These are phyloP conservation scores for Phytophthora pinifolia DNA, from an alignment of 352 stramenopile genomes.

Conservation along the genomic window DNA sequence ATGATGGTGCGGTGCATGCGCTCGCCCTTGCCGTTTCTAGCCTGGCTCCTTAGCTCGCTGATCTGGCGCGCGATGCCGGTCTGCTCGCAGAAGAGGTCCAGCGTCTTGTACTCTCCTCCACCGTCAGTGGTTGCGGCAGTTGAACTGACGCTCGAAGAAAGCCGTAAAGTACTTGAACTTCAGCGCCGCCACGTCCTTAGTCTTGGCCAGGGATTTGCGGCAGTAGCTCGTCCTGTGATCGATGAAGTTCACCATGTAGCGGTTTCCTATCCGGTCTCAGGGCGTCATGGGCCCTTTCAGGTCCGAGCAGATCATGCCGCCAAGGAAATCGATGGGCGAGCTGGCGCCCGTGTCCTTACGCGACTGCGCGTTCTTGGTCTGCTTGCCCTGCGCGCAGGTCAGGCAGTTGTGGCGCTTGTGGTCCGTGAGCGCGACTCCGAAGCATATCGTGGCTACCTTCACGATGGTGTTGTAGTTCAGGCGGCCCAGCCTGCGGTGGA, in stretches of 20 bases:
- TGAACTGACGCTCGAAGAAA: slow-evolving; percentile 3
- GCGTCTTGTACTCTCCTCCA: slow-evolving; percentile 18
- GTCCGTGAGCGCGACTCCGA: not conserved
- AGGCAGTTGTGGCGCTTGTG: not conserved
- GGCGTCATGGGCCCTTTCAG: no score
- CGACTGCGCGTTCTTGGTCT: not conserved
- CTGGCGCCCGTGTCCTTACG: not conserved
- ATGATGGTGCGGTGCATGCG: slow-evolving; percentile 9
- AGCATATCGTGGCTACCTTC: no score
- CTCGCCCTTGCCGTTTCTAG: no score
- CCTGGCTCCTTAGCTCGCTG: no score
- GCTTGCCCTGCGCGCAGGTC: slow-evolving; percentile 9
- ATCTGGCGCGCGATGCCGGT: no score
- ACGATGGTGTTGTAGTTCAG: slow-evolving; percentile 4
- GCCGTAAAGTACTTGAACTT: slow-evolving; percentile 2
- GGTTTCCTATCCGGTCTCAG: not conserved
- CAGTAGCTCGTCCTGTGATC: slow-evolving; percentile 9
- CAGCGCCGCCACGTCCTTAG: slow-evolving; percentile 1
- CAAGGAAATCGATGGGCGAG: not conserved
- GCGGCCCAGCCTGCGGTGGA: not conserved
- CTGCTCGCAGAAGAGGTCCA: no score
- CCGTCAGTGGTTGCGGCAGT: slow-evolving; percentile 10
- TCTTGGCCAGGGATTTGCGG: slow-evolving; percentile 4
- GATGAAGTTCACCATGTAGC: slow-evolving; percentile 14
- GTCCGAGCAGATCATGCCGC: slow-evolving; percentile 1